Percentiles rank a stretch among this genome's conserved stretches.
Conservation (phyloP, 257 asterid species). For the Capsicum rhomboideum region DNA sequence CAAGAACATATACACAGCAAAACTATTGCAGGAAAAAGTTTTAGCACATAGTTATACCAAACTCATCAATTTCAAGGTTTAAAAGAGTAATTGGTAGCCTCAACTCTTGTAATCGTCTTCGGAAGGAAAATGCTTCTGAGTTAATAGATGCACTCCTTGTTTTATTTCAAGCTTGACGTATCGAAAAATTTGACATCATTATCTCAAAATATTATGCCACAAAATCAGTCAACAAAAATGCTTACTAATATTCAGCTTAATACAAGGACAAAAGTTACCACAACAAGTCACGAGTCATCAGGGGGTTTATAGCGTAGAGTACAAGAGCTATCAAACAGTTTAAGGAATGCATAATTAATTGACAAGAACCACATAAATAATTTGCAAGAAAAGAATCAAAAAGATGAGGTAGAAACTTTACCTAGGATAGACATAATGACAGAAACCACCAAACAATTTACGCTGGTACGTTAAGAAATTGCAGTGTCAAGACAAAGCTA, state of each 20-base stretch:
- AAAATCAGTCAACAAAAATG: neutral
- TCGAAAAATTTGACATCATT: neutral
- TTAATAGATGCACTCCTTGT: neutral
- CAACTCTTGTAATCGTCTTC: too few relatives aligned
- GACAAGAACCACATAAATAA: neutral
- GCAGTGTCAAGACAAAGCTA: neutral
- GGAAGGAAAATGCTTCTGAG: too few relatives aligned
- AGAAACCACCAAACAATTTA: too few relatives aligned
- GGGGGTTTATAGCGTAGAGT: neutral
- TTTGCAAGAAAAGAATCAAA: neutral
- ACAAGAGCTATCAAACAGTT: neutral
- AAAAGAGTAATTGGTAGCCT: too few relatives aligned
- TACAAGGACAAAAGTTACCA: neutral
- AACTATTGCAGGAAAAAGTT: neutral
- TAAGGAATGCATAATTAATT: neutral
- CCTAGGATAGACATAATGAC: neutral
- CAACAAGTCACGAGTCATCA: neutral
- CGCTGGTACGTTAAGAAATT: neutral
- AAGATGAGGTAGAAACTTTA: neutral
- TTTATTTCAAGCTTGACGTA: neutral
- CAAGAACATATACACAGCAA: neutral
- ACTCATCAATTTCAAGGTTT: too few relatives aligned
- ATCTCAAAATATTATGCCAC: neutral
- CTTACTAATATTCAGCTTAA: neutral
- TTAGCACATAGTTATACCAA: neutral